Evolutionary conservation across 306 rosid genomes (phyloP).

Genomic region (Geum urbanum): DNA sequence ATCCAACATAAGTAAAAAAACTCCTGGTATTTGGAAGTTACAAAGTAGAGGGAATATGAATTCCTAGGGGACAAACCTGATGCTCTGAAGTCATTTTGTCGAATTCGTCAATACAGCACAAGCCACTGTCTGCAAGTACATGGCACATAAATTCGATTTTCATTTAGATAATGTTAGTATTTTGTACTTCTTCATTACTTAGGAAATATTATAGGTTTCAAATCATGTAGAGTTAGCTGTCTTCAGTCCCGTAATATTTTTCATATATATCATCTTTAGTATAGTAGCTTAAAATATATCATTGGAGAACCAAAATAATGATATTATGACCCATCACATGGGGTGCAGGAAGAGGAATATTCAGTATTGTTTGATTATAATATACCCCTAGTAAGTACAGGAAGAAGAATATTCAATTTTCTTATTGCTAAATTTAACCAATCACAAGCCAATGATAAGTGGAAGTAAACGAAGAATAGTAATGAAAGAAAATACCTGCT

Average conservation of each 20-base stretch:
- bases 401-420: neutral
- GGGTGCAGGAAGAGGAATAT: neutral
- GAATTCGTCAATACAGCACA: constrained; percentile 92
- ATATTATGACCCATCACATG: neutral
- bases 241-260: neutral
- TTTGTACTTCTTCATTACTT: constrained; percentile 20
- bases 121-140: constrained; percentile 93
- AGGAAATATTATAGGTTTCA: neutral
- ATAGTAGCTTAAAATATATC: neutral
- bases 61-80: constrained; percentile 64
- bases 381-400: too few relatives aligned
- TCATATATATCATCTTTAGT: neutral
- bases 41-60: constrained; percentile 21
- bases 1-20: constrained; percentile 22
- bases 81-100: constrained; percentile 94
- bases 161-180: constrained; percentile 19
- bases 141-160: constrained; percentile 56
- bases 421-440: neutral
- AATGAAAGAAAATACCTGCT: constrained; percentile 52
- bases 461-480: constrained; percentile 16
- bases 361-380: neutral
- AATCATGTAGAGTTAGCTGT: neutral
- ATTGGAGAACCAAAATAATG: neutral
- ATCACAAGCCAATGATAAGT: constrained; percentile 2
- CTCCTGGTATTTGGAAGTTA: constrained; percentile 37